A percentile compares a stretch with the other conserved stretches of the same genome.
Evolutionary conservation across 176 grass and related monocot genomes (phyloP).

Genomic region (Dendrocalamus sinicus): DNA sequence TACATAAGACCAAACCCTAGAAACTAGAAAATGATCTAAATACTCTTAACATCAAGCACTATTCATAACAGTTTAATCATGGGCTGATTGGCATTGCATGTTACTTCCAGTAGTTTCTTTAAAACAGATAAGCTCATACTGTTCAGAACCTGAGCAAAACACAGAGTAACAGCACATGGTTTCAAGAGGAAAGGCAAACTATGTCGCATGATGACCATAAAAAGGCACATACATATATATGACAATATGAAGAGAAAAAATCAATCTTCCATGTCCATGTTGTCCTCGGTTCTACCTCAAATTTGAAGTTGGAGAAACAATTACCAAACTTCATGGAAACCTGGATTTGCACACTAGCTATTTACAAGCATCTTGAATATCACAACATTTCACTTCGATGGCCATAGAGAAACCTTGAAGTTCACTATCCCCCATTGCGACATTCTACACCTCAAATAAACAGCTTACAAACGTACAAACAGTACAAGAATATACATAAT

Average conservation of each 20-base stretch:
- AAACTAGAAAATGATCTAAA: too few relatives aligned
- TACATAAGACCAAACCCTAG: too few relatives aligned
- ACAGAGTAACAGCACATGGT: background rate
- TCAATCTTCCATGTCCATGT: background rate
- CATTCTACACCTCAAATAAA: conserved; percentile 40
- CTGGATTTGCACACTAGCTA: conserved; percentile 38
- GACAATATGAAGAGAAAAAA: conserved; percentile 7
- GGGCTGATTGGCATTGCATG: background rate
- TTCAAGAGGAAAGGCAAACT: background rate
- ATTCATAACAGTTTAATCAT: background rate
- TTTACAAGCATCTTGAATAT: conserved; percentile 42
- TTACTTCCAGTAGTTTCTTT: background rate
- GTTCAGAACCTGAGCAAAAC: background rate
- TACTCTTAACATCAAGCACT: too few relatives aligned
- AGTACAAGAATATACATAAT: conserved; percentile 42
- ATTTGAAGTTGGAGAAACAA: conserved; percentile 22
- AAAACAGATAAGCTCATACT: background rate
- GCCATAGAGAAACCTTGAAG: conserved; percentile 25
- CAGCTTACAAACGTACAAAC: conserved; percentile 51
- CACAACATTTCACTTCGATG: conserved; percentile 17
- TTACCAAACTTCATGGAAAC: conserved; percentile 20
- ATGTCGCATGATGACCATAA: conserved; percentile 10
- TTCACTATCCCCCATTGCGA: conserved; percentile 11
- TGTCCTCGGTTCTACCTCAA: conserved; percentile 23
- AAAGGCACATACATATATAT: background rate